Percentiles rank a stretch among this genome's conserved stretches.
These are phyloP conservation scores for Xylaria intraflava DNA, from an alignment of 495 filamentous ascomycete species.

Conservation along the genomic window DNA sequence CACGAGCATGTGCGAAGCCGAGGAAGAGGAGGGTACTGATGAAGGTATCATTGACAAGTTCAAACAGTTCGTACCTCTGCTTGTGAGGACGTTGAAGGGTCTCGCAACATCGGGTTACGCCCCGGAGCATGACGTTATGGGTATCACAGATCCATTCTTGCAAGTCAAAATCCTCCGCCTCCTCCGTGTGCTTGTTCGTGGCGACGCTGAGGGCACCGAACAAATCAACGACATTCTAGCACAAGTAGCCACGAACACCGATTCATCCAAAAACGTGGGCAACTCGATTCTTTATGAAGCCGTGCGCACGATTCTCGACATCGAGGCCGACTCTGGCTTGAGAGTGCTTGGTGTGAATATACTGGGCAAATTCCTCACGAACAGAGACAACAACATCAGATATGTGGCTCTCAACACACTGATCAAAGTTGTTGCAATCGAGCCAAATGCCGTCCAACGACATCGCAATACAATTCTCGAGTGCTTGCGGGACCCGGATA, in stretches of 20 bases:
- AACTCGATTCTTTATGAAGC: slow-evolving; percentile 98
- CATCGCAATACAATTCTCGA: slow-evolving; percentile 97
- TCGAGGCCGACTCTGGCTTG: slow-evolving; percentile 91
- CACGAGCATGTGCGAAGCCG: slow-evolving; percentile 87
- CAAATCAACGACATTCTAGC: slow-evolving; percentile 98
- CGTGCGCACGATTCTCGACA: slow-evolving; percentile 93
- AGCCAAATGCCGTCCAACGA: slow-evolving; percentile 94
- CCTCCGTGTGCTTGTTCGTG: slow-evolving; percentile 76
- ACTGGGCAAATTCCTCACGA: slow-evolving; percentile 92
- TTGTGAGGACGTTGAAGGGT: slow-evolving; percentile 88
- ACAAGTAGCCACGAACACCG: slow-evolving; percentile 96
- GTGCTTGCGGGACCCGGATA: slow-evolving; percentile 95
- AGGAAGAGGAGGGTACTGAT: slow-evolving; percentile 81
- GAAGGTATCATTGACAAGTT: slow-evolving; percentile 84
- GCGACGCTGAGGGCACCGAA: slow-evolving; percentile 84
- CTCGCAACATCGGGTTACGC: slow-evolving; percentile 93
- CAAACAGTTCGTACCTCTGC: slow-evolving; percentile 64
- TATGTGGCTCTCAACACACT: slow-evolving; percentile 96
- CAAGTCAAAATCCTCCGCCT: slow-evolving; percentile 92
- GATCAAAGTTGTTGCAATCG: slow-evolving; percentile 96
- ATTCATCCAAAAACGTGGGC: slow-evolving; percentile 96
- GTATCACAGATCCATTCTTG: slow-evolving; percentile 97
- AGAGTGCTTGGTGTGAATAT: slow-evolving; percentile 96
- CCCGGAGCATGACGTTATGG: slow-evolving; percentile 95
- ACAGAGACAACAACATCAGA: slow-evolving; percentile 98